Conservation (phyloP, 176 grass and related monocot genomes). For the Zoysia pacifica region DNA sequence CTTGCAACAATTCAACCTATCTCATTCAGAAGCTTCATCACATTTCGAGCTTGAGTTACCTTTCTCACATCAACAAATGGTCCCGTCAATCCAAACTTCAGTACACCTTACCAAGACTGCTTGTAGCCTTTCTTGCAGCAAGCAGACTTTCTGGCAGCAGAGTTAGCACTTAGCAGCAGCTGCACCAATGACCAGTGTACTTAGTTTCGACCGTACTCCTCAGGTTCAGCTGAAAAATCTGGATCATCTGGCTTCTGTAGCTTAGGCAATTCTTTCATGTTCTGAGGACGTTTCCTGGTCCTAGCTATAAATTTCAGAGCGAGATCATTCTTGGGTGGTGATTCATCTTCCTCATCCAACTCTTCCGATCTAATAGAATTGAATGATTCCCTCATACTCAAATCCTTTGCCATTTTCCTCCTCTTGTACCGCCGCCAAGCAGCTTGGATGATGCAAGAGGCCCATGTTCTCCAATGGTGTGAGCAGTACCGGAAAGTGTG, state of each 20-base stretch:
- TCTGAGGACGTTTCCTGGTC: constrained; percentile 67
- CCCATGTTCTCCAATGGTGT: constrained; percentile 89
- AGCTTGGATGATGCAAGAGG: constrained; percentile 86
- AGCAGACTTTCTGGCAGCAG: neutral
- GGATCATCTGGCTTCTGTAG: constrained; percentile 85
- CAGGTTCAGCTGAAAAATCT: constrained; percentile 82
- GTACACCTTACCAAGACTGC: neutral
- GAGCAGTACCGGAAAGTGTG: constrained; percentile 88
- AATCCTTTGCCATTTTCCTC: constrained; percentile 67
- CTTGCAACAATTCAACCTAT: constrained; percentile 6
- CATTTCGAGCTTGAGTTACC: neutral
- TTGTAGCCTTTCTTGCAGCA: constrained; percentile 1
- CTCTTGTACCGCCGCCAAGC: constrained; percentile 85
- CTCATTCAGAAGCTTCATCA: neutral
- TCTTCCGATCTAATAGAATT: constrained; percentile 60
- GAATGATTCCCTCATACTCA: constrained; percentile 87
- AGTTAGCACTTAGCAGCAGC: constrained; percentile 24
- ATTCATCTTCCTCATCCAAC: constrained; percentile 37
- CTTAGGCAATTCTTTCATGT: constrained; percentile 62
- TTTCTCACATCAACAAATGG: constrained; percentile 7
- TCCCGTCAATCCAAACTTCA: neutral
- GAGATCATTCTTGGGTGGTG: constrained; percentile 50
- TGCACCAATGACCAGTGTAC: constrained; percentile 3
- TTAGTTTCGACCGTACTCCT: constrained; percentile 33
- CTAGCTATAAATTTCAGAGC: constrained; percentile 63